Percentiles rank a stretch among this genome's conserved stretches.
Conservation (phyloP, 176 grass and related monocot species). For the Eragrostis curvula region DNA sequence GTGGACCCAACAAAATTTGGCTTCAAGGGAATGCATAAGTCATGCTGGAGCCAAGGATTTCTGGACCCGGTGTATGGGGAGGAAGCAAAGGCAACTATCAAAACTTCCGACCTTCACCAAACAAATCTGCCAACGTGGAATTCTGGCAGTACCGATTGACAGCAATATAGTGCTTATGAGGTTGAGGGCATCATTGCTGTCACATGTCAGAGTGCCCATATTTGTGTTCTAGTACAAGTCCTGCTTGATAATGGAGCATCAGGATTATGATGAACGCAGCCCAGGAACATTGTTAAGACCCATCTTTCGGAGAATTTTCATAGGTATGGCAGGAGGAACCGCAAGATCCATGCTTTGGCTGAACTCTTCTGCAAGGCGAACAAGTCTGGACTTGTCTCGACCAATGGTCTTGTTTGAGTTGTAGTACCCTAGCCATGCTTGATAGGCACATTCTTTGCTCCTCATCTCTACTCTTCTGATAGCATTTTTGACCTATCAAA, state of each 20-base stretch:
- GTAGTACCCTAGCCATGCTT: slow-evolving; percentile 97
- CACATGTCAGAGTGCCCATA: neutral
- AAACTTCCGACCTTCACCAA: slow-evolving; percentile 15
- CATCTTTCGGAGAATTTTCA: slow-evolving; percentile 85
- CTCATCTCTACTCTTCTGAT: slow-evolving; percentile 64
- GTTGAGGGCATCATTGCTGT: slow-evolving; percentile 2
- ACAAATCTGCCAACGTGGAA: slow-evolving; percentile 22
- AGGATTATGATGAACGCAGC: slow-evolving; percentile 50
- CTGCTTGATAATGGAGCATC: slow-evolving; percentile 1
- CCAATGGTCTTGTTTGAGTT: slow-evolving; percentile 74
- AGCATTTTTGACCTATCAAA: slow-evolving; percentile 58
- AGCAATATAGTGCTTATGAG: neutral
- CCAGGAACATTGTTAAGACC: slow-evolving; percentile 77
- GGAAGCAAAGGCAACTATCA: neutral
- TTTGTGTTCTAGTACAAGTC: slow-evolving; percentile 14
- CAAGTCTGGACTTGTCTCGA: slow-evolving; percentile 76
- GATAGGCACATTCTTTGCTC: slow-evolving; percentile 87
- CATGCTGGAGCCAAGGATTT: slow-evolving; percentile 20
- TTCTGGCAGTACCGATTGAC: neutral
- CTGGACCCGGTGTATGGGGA: neutral
- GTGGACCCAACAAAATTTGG: slow-evolving; percentile 10
- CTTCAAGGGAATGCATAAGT: neutral
- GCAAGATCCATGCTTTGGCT: slow-evolving; percentile 84
- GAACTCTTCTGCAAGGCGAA: slow-evolving; percentile 78
- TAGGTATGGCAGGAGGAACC: slow-evolving; percentile 71